Evolutionary conservation across 768 basidiomycete species (phyloP).

Genomic region (Kwoniella europaea): DNA sequence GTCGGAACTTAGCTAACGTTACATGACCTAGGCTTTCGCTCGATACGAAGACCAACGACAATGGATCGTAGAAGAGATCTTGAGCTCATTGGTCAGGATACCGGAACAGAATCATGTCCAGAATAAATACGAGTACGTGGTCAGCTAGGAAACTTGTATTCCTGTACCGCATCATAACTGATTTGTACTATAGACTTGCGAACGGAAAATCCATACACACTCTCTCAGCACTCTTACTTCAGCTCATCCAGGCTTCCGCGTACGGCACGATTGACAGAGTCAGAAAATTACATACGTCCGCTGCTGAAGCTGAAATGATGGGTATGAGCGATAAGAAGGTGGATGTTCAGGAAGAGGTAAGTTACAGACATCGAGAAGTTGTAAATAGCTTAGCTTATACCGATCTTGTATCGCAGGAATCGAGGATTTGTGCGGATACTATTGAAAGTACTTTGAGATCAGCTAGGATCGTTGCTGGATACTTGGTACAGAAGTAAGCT

Average conservation of each 20-base stretch:
- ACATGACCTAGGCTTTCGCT: constrained; percentile 74
- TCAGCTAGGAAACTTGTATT: not conserved
- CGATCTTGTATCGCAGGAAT: constrained; percentile 30
- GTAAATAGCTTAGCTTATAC: not conserved
- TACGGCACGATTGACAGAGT: constrained; percentile 70
- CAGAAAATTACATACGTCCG: constrained; percentile 24
- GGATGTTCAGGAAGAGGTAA: constrained; percentile 63
- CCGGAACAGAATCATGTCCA: constrained; percentile 88
- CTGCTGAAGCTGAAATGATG: constrained; percentile 67
- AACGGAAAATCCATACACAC: constrained; percentile 92
- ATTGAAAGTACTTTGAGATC: constrained; percentile 73
- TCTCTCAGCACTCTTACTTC: constrained; percentile 87
- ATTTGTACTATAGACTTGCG: constrained; percentile 67
- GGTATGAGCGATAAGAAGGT: constrained; percentile 64
- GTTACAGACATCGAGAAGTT: constrained; percentile 62
- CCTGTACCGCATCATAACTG: constrained; percentile 3
- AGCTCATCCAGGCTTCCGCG: constrained; percentile 94
- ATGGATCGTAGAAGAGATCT: constrained; percentile 98
- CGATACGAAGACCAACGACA: constrained; percentile 81
- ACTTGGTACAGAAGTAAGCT: constrained; percentile 64
- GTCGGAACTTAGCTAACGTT: too few species aligned
- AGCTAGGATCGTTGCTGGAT: constrained; percentile 79
- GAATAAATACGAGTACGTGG: constrained; percentile 78
- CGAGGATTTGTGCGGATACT: constrained; percentile 31
- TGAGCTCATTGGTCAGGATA: constrained; percentile 84